Evolutionary conservation across 176 grass and related monocot genomes (phyloP), one percentile per base, ranked within the genome.

Genomic region (Zoysia japonica): DNA sequence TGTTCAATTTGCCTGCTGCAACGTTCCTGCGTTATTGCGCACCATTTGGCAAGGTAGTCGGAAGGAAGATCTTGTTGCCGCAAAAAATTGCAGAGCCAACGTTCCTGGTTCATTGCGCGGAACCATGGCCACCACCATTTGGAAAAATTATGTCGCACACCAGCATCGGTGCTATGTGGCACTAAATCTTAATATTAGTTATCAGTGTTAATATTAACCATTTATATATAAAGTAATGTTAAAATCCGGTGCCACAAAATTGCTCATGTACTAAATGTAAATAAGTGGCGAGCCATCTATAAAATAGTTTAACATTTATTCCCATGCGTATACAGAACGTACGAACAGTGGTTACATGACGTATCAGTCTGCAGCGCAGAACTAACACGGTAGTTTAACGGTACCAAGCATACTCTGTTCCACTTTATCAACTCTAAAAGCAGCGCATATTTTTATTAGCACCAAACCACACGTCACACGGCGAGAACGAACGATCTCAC

Each of bases 371-470:
- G 35, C 63, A 68, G 43, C 68, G 65, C 11, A 69, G 16, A 55
- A 43, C 47, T 55, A 52, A 69, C 64, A 69, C 36, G 11, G 39
- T 28, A 71, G 9, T 35, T 72, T 28, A 28, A 28, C 0, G 46
- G 62, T 57, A 47, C 47, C 14, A 2, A 43, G 44, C 6, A 45
- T 50, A 54, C 9, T 17, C 45, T 3, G 12, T 61, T 50, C 48
- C 62, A 54, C 36, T 14, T 83, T 83, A 75, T 15, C 47, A 65
- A 47, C 67, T 57, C 20, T 9, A 15, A 43, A 43, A 40, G 61
- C 6, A 65, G 38, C 15, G 6, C 69, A 28, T 41, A 2, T 42
- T 48, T 48, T 68, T 77, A 74, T 75, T 75, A 48, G 37, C 55
- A 13, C 1, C 35, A 20, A 13, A 43, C 42, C 13, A 11, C 12